Evolutionary conservation across 176 grass and related monocot species (phyloP).

Genomic region (Juncus inflexus): DNA sequence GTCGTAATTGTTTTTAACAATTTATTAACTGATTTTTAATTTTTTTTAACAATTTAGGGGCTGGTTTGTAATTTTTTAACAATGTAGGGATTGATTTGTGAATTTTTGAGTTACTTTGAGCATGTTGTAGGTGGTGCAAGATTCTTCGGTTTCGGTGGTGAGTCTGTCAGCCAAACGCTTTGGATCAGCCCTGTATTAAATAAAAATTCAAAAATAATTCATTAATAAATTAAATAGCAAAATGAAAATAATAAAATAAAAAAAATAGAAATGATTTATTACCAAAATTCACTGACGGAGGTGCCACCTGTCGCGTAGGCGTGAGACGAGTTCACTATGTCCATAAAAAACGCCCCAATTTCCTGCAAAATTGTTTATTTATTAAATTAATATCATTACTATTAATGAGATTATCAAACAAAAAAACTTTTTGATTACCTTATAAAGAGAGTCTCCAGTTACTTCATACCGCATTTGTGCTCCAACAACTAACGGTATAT

Average conservation of each 20-base stretch:
- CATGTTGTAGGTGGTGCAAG: slow-evolving; percentile 95
- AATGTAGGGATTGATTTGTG: not conserved
- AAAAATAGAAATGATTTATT: not conserved
- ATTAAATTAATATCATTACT: not conserved
- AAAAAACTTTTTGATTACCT: slow-evolving; percentile 35
- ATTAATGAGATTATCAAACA: not conserved
- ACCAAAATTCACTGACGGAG: slow-evolving; percentile 94
- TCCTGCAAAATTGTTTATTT: slow-evolving; percentile 40
- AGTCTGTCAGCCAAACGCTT: slow-evolving; percentile 62
- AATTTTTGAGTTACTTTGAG: slow-evolving; percentile 57
- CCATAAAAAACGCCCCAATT: slow-evolving; percentile 75
- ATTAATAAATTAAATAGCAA: not conserved
- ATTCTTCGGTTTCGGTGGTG: slow-evolving; percentile 80
- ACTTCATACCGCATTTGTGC: slow-evolving; percentile 90
- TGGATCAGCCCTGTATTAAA: slow-evolving; percentile 50
- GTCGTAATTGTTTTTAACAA: not conserved
- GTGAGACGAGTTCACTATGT: slow-evolving; percentile 85
- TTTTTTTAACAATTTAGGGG: not conserved
- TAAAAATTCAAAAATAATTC: slow-evolving; percentile 2
- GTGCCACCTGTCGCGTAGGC: slow-evolving; percentile 84
- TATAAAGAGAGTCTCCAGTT: slow-evolving; percentile 89
- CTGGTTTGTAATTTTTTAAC: slow-evolving; percentile 5
- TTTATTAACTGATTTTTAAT: not conserved
- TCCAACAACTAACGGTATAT: slow-evolving; percentile 80
- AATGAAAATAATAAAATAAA: not conserved